Conservation (phyloP, 2,329 filamentous ascomycete genomes). For the Alternaria sp. region DNA sequence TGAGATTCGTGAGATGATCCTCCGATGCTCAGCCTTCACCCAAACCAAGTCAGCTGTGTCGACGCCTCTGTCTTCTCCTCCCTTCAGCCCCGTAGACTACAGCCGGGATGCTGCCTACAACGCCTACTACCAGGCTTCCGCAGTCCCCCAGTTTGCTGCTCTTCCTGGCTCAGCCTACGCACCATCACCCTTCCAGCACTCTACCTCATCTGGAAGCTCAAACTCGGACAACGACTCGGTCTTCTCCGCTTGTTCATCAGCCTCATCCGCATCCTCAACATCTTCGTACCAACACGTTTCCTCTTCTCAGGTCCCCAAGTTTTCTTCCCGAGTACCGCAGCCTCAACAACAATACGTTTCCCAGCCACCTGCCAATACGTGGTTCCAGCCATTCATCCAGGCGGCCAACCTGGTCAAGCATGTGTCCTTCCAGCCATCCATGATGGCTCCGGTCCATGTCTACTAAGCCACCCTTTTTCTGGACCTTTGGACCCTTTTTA, state of each 20-base stretch:
- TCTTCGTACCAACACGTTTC: conserved; percentile 44
- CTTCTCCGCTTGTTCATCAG: conserved; percentile 48
- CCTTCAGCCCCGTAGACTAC: conserved; percentile 52
- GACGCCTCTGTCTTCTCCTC: conserved; percentile 51
- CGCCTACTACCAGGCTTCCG: conserved; percentile 36
- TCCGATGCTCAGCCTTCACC: conserved; percentile 78
- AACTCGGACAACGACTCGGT: conserved; percentile 50
- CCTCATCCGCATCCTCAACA: conserved; percentile 45
- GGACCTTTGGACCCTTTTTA: conserved; percentile 16
- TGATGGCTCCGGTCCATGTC: conserved; percentile 47
- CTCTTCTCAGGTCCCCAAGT: conserved; percentile 34
- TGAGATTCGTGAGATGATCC: conserved; percentile 78
- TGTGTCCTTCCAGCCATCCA: conserved; percentile 49
- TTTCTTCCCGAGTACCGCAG: conserved; percentile 36
- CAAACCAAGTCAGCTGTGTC: conserved; percentile 51
- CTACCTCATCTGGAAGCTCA: conserved; percentile 46
- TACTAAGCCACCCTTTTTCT: conserved; percentile 31
- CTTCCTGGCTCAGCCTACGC: conserved; percentile 41
- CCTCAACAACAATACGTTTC: conserved; percentile 47
- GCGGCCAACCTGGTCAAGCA: conserved; percentile 50
- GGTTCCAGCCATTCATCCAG: conserved; percentile 50
- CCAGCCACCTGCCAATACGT: conserved; percentile 40
- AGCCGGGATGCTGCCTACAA: conserved; percentile 36
- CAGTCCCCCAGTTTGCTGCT: conserved; percentile 40
- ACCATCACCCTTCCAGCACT: conserved; percentile 38